These are phyloP conservation scores for Apiospora pterosperma DNA, from an alignment of 2,329 filamentous ascomycete species.

Conservation along the genomic window DNA sequence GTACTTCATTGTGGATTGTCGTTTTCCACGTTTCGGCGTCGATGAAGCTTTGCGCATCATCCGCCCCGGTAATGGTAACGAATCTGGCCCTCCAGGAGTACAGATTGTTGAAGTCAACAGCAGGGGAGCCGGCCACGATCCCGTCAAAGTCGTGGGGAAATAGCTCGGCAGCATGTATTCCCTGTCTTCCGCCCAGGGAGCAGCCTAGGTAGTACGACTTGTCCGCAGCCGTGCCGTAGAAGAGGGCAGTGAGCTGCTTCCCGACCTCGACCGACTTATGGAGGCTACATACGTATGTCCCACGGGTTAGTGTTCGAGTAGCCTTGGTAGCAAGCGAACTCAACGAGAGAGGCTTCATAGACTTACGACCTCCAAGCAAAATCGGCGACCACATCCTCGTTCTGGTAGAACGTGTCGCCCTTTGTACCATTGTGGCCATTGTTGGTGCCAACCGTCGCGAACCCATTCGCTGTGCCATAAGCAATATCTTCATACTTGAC, in stretches of 20 bases:
- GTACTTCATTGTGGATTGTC: conserved; percentile 26
- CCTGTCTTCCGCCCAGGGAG: conserved; percentile 56
- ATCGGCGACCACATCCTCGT: conserved; percentile 33
- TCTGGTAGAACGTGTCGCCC: conserved; percentile 29
- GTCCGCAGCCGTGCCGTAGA: conserved; percentile 36
- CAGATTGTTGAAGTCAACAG: conserved; percentile 31
- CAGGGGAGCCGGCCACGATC: conserved; percentile 44
- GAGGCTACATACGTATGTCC: conserved; percentile 12
- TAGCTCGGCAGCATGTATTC: conserved; percentile 47
- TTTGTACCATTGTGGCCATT: conserved; percentile 45
- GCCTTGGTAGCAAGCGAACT: not conserved
- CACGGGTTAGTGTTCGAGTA: not conserved
- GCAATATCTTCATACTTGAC: conserved; percentile 40
- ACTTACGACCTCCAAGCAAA: conserved; percentile 28
- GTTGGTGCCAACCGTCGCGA: conserved; percentile 44
- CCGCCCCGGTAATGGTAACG: conserved; percentile 34
- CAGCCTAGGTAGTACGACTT: conserved; percentile 55
- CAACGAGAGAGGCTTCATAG: conserved; percentile 1
- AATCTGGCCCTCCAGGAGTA: conserved; percentile 37
- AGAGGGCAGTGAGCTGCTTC: conserved; percentile 44
- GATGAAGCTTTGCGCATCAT: conserved; percentile 2
- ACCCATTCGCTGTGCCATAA: conserved; percentile 38
- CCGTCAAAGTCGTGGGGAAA: conserved; percentile 57
- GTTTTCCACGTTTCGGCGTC: conserved; percentile 23
- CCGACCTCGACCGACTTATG: conserved; percentile 46